Percentiles rank a stretch among this genome's conserved stretches.
These are phyloP conservation scores for Lichtheimia ornata DNA, from an alignment of 371 early-diverging fungal genomes.

Conservation along the genomic window DNA sequence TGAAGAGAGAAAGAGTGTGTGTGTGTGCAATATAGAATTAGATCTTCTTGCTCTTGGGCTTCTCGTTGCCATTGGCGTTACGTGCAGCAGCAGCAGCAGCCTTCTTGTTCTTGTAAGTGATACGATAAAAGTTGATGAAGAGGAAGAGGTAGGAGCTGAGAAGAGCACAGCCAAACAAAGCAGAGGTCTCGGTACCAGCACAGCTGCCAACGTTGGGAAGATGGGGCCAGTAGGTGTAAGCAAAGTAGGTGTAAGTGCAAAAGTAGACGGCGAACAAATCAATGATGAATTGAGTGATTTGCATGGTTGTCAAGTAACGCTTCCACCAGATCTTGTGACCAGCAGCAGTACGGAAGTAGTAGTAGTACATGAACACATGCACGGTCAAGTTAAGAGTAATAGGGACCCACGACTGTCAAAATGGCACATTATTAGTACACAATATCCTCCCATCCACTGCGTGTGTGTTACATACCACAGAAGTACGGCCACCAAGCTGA, in stretches of 20 bases:
- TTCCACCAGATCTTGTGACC: conserved; percentile 92
- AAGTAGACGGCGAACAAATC: conserved; percentile 80
- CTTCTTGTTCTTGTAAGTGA: conserved; percentile 73
- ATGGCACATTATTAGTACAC: conserved; percentile 20
- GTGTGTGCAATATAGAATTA: conserved; percentile 14
- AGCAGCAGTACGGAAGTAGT: conserved; percentile 87
- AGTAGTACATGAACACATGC: conserved; percentile 93
- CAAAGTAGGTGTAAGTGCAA: conserved; percentile 82
- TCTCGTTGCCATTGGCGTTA: conserved; percentile 12
- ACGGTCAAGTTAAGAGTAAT: conserved; percentile 84
- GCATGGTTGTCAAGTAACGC: conserved; percentile 86
- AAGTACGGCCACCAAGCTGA: conserved; percentile 78
- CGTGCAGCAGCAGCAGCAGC: conserved; percentile 27
- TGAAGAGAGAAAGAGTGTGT: neutral
- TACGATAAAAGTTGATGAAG: conserved; percentile 87
- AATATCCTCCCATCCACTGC: conserved; percentile 12
- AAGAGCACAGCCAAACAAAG: conserved; percentile 79
- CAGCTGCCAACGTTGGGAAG: conserved; percentile 78
- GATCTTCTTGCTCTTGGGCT: conserved; percentile 45
- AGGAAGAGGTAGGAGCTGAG: conserved; percentile 83
- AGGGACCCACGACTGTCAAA: conserved; percentile 72
- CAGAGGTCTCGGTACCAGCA: conserved; percentile 79
- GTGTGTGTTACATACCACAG: conserved; percentile 69
- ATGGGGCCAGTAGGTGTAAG: conserved; percentile 66
- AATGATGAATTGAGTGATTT: conserved; percentile 88